phyloP scores from a whole-genome alignment of 164 flowering plant species.

The Warburgia ugandensis region DNA sequence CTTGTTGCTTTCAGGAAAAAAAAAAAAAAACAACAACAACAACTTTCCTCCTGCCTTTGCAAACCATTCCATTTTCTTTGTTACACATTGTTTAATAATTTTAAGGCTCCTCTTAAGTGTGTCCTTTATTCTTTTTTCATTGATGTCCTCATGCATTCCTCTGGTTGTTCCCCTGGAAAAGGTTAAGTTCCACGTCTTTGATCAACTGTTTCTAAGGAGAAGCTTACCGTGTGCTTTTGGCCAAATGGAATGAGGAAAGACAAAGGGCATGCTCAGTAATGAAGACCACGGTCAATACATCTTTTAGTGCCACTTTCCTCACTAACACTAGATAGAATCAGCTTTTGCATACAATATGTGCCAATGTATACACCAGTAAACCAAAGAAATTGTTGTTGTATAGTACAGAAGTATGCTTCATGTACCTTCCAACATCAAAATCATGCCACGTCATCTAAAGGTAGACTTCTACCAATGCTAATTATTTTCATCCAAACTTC shows the following conservation, averaged over 20 bases:
- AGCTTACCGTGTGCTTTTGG: constrained; percentile 43
- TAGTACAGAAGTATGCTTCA: constrained; percentile 87
- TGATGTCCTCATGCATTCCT: neutral
- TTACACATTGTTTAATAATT: no score
- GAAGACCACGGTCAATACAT: constrained; percentile 83
- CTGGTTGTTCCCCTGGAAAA: constrained; percentile 23
- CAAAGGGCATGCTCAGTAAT: constrained; percentile 53
- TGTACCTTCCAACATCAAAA: constrained; percentile 83
- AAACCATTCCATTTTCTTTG: no score
- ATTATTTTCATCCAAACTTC: no score
- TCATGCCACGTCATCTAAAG: constrained; percentile 98
- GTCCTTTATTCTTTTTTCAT: neutral
- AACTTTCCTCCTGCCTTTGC: no score
- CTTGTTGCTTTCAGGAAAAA: no score
- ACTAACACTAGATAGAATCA: constrained; percentile 95
- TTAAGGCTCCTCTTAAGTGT: neutral
- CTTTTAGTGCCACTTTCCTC: constrained; percentile 93
- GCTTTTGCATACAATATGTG: constrained; percentile 92
- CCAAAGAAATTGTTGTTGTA: constrained; percentile 79
- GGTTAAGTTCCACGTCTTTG: constrained; percentile 89
- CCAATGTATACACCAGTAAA: constrained; percentile 95
- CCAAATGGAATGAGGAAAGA: constrained; percentile 71
- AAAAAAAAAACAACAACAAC: no score
- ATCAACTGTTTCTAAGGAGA: constrained; percentile 78
- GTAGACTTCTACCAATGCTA: constrained; percentile 36